phyloP scores from a whole-genome alignment of 148 eudicot species.

The Chenopodium suecicum region DNA sequence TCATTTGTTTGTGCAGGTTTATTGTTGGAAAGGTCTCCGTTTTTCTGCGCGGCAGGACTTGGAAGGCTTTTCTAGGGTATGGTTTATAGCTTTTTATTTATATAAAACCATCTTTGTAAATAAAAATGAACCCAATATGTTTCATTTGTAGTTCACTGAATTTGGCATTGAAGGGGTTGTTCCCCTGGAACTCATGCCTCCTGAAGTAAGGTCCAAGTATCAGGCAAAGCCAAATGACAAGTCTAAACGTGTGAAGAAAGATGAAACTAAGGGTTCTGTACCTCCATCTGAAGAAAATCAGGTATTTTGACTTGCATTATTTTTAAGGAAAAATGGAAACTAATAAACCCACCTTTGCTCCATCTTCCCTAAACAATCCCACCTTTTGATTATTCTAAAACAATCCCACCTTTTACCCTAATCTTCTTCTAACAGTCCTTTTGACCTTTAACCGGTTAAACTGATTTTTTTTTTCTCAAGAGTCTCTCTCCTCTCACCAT shows the following conservation, averaged over 20 bases:
- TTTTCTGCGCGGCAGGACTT: constrained; percentile 94
- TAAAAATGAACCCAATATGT: neutral
- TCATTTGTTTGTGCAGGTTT: constrained; percentile 51
- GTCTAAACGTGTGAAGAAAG: constrained; percentile 93
- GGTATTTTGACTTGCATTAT: constrained; percentile 36
- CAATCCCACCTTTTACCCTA: too few species aligned
- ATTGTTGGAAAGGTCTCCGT: constrained; percentile 98
- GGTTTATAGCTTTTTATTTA: constrained; percentile 15
- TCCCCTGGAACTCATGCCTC: constrained; percentile 76
- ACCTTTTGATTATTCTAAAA: too few species aligned
- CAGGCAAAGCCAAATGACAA: constrained; percentile 78
- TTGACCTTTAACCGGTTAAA: too few species aligned
- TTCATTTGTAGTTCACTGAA: constrained; percentile 71
- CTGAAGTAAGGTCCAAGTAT: constrained; percentile 68
- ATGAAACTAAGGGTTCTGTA: constrained; percentile 60
- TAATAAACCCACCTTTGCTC: too few species aligned
- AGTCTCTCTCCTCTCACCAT: too few species aligned
- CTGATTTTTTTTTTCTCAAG: too few species aligned
- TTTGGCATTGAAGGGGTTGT: constrained; percentile 96
- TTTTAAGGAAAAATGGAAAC: neutral
- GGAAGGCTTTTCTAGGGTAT: constrained; percentile 93
- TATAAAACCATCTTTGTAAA: neutral
- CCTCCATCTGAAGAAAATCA: constrained; percentile 69
- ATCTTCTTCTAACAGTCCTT: too few species aligned
- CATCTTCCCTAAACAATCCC: too few species aligned